These are phyloP conservation scores for Plasmodium blacklocki DNA, from an alignment of 169 alveolate species.

Conservation along the genomic window DNA sequence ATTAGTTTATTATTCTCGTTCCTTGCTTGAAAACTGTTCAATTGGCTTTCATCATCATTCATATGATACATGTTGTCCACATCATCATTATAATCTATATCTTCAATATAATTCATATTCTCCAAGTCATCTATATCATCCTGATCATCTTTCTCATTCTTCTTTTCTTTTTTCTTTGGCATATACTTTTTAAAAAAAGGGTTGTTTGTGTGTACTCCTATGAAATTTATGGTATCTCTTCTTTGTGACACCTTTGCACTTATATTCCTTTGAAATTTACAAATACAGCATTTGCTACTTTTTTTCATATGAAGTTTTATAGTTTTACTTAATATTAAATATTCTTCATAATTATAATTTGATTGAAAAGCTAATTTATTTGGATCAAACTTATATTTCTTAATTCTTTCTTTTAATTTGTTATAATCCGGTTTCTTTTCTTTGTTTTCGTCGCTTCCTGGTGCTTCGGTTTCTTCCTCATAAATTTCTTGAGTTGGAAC, in stretches of 20 bases:
- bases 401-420: slow-evolving; percentile 39
- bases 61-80: neutral
- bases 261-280: slow-evolving; percentile 25
- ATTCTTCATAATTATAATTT: slow-evolving; percentile 63
- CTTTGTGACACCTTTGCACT: slow-evolving; percentile 14
- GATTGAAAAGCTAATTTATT: slow-evolving; percentile 51
- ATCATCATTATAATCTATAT: neutral
- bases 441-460: neutral
- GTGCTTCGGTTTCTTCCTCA: neutral
- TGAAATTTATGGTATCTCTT: slow-evolving; percentile 43
- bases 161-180: slow-evolving; percentile 40
- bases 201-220: slow-evolving; percentile 17
- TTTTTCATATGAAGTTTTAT: slow-evolving; percentile 18
- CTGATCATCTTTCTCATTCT: neutral
- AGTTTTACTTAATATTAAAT: slow-evolving; percentile 20
- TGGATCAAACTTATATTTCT: slow-evolving; percentile 21
- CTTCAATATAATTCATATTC: neutral
- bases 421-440: neutral
- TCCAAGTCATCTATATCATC: neutral
- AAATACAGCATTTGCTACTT: slow-evolving; percentile 3
- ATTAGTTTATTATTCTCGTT: no score
- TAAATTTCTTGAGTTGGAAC: neutral
- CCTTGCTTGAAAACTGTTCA: neutral
- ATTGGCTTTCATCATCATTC: neutral
- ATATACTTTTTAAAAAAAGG: slow-evolving; percentile 72